Percentiles rank a stretch among this genome's conserved stretches.
Evolutionary conservation across 371 early-diverging fungal genomes (phyloP).

Genomic region (Entomophthora muscae): DNA sequence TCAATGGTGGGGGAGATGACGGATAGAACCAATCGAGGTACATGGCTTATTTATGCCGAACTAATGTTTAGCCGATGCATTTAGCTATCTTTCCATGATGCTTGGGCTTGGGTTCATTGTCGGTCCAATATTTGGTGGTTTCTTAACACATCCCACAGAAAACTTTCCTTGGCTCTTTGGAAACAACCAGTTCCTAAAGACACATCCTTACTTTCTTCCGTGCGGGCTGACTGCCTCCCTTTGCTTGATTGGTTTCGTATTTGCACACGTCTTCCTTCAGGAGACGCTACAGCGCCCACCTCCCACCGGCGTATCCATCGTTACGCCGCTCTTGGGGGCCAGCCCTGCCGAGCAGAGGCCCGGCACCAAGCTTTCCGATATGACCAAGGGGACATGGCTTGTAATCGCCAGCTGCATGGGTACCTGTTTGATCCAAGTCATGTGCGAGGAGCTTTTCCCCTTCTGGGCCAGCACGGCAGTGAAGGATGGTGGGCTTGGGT

Average conservation of each 20-base stretch:
- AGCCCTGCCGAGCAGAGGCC: too few relatives aligned
- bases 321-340: neutral
- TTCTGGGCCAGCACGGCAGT: slow-evolving; percentile 33
- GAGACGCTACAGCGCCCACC: slow-evolving; percentile 30
- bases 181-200: slow-evolving; percentile 30
- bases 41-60: neutral
- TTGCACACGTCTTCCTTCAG: slow-evolving; percentile 47
- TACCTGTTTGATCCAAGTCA: slow-evolving; percentile 43
- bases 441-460: slow-evolving; percentile 55
- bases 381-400: neutral
- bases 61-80: slow-evolving; percentile 3
- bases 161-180: slow-evolving; percentile 51
- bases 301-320: neutral
- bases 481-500: slow-evolving; percentile 36
- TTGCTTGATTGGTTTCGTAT: slow-evolving; percentile 33
- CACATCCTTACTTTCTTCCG: slow-evolving; percentile 70
- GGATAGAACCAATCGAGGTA: slow-evolving; percentile 52
- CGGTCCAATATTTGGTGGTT: slow-evolving; percentile 67
- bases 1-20: slow-evolving; percentile 73
- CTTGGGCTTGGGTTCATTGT: slow-evolving; percentile 11
- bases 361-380: neutral
- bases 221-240: slow-evolving; percentile 49
- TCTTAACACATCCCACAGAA: slow-evolving; percentile 51
- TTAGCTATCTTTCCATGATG: slow-evolving; percentile 5
- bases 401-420: slow-evolving; percentile 9